Base-by-base conservation (phyloP, 495 filamentous ascomycete species). In the Lasiosphaeria ovina region DNA sequence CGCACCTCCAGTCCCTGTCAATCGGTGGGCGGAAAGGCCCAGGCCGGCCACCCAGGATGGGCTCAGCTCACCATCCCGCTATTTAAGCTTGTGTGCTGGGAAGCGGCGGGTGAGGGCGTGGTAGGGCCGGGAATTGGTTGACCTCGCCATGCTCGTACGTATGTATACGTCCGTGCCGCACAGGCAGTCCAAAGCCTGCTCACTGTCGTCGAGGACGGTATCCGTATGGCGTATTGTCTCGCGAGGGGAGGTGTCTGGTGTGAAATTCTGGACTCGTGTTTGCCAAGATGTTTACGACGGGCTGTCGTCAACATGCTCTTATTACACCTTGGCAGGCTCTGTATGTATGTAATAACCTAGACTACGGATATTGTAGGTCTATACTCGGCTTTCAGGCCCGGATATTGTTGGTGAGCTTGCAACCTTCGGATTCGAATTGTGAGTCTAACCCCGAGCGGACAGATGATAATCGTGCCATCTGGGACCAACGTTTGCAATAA, bases 151-250 rank as follows among this genome's bases (percentile, higher is more conserved):
- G 44, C 4, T 47, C 7, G 16, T 47, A 47, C 44, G 44, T 47
- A 11, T n/a, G 44, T 47, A 47, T 47, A 47, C 44, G 44, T 47
- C 44, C 11, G 44, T 47, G 44, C 44, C 44, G 44, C 44, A 47
- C 1, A 14, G 16, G 44, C 7, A 47, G 44, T 47, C 44, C 16
- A 47, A 11, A 11, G 44, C 16, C 4, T 8, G 38, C 38, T 12
- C 7, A 3, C 44, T 47, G 44, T n/a, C 44, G 6, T 47, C 44
- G 44, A 24, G 24, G 24, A 24, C 44, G 12, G 16, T 11, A 47
- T n/a, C 4, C 8, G 6, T 11, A 47, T 1, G 44, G 5, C 5
- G 44, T 7, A 7, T 42, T 47, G 12, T 47, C 16, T 9, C 11
- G 12, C 44, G 16, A 11, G 4, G 44, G 44, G 44, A 24, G 24